Evolutionary conservation across 2,329 filamentous ascomycete species (phyloP).

Genomic region (Colletotrichum sp.): DNA sequence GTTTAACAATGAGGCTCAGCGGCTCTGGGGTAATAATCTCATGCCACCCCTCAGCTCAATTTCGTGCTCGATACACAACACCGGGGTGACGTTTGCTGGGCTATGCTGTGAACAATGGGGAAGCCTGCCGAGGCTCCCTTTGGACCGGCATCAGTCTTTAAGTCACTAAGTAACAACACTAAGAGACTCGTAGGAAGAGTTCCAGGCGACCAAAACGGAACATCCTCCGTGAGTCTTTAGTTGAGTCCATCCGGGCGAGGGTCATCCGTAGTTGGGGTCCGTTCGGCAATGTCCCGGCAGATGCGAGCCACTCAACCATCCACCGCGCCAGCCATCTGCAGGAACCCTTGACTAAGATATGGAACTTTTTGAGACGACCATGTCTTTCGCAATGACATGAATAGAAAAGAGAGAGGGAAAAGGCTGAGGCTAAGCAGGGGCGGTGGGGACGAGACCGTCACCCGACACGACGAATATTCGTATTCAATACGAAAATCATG

Average conservation of each 20-base stretch:
- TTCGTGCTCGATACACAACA: not conserved
- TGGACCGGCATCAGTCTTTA: not conserved
- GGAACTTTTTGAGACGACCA: not conserved
- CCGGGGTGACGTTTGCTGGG: not conserved
- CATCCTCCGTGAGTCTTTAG: rapidly evolving
- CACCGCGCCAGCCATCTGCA: not conserved
- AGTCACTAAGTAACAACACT: not conserved
- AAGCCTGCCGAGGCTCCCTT: not conserved
- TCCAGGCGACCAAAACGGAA: not conserved
- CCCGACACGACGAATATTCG: not conserved
- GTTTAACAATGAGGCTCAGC: not conserved
- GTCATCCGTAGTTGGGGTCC: not conserved
- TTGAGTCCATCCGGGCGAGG: not conserved
- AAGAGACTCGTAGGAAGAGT: not conserved
- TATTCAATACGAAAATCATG: not conserved
- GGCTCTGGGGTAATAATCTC: not conserved
- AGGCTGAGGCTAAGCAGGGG: not conserved
- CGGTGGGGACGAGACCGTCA: not conserved
- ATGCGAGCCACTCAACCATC: not conserved
- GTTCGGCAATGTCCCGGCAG: not conserved
- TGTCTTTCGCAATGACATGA: not conserved
- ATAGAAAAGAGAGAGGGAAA: not conserved
- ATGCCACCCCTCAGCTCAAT: not conserved
- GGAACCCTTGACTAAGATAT: not conserved
- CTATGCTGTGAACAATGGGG: not conserved